A percentile compares a stretch with the other conserved stretches of the same genome.
Evolutionary conservation across 2,329 filamentous ascomycete species (phyloP).

Genomic region (Penicillium sp.): DNA sequence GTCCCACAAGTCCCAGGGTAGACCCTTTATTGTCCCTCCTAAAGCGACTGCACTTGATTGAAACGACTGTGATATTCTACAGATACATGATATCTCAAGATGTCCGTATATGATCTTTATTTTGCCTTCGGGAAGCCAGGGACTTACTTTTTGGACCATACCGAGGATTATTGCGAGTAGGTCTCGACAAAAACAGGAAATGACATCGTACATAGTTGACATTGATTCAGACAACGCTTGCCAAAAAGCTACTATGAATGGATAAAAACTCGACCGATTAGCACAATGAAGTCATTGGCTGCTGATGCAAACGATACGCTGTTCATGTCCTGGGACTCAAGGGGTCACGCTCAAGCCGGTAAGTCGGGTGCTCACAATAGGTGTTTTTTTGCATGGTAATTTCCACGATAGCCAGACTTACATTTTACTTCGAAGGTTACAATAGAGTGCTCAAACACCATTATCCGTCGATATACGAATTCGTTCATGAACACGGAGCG

Average conservation of each 20-base stretch:
- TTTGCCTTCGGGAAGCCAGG: slow-evolving; percentile 7
- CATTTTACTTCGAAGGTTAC: not conserved
- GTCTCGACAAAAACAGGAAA: not conserved
- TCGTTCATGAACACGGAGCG: not conserved
- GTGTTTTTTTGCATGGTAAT: too few relatives aligned
- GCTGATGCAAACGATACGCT: slow-evolving; percentile 3
- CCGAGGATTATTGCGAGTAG: slow-evolving; percentile 1
- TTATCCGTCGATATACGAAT: not conserved
- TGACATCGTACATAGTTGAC: not conserved
- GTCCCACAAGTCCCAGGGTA: too few relatives aligned
- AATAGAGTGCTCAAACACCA: not conserved
- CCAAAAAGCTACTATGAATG: slow-evolving; percentile 3
- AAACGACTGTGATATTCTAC: too few relatives aligned
- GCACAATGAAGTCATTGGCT: slow-evolving; percentile 1
- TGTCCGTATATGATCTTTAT: slow-evolving; percentile 11
- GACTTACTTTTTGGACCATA: slow-evolving; percentile 6
- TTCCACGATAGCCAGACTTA: too few relatives aligned
- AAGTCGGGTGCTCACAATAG: too few relatives aligned
- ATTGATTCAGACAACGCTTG: not conserved
- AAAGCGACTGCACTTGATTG: too few relatives aligned
- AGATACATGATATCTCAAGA: not conserved
- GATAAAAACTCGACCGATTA: not conserved
- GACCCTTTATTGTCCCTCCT: too few relatives aligned
- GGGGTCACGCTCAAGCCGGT: not conserved
- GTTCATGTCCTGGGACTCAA: slow-evolving; percentile 3